A percentile compares a stretch with the other conserved stretches of the same genome.
Evolutionary conservation across 2,329 filamentous ascomycete genomes (phyloP).

Genomic region (Apiospora hydei): DNA sequence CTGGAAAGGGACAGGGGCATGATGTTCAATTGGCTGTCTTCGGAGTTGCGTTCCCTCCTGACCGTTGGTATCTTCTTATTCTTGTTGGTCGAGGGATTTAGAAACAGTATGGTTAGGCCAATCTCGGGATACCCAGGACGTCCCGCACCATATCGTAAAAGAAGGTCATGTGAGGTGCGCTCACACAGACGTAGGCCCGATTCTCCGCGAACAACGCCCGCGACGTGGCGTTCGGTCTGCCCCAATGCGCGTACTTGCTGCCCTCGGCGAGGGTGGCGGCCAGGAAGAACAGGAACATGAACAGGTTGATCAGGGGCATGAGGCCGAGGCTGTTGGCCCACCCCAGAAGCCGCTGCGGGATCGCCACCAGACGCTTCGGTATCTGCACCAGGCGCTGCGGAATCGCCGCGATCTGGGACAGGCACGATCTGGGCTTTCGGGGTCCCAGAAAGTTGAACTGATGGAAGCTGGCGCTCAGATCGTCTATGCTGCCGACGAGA

Average conservation of each 20-base stretch:
- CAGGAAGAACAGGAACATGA: neutral
- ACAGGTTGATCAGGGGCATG: neutral
- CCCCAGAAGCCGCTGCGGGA: neutral
- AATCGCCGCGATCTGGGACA: neutral
- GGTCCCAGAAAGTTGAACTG: neutral
- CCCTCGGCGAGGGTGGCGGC: slow-evolving; percentile 23
- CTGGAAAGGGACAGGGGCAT: neutral
- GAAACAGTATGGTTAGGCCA: neutral
- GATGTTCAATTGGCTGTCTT: neutral
- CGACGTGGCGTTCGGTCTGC: neutral
- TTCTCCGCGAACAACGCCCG: slow-evolving; percentile 14
- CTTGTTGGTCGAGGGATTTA: neutral
- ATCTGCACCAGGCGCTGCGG: neutral
- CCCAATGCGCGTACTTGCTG: slow-evolving; percentile 19
- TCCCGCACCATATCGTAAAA: neutral
- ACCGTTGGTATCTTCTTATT: neutral
- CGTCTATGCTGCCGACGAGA: neutral
- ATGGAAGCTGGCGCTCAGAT: neutral
- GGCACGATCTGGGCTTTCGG: neutral
- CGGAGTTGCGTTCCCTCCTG: neutral
- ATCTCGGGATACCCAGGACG: neutral
- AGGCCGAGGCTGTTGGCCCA: neutral
- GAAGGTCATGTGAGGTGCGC: neutral
- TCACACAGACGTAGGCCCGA: slow-evolving; percentile 9
- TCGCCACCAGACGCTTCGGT: neutral